Evolutionary conservation across 805 yeast genomes (phyloP).

Genomic region (Brettanomyces sp.): DNA sequence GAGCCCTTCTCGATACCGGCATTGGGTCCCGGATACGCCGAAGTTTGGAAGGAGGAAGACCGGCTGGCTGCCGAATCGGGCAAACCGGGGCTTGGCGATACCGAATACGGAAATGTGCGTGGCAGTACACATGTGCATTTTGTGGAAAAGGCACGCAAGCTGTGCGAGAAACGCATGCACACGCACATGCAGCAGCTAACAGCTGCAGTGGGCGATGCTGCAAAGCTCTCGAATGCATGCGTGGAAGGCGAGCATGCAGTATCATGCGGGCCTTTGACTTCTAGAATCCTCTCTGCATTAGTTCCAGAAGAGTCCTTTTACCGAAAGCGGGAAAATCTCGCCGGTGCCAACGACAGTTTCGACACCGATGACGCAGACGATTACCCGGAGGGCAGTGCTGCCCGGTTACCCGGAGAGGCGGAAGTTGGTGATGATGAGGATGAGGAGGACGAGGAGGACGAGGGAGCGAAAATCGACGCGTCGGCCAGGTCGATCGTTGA

Average conservation of each 20-base stretch:
- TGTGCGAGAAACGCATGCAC: conserved; percentile 13
- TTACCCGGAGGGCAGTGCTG: conserved; percentile 11
- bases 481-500: conserved; percentile 31
- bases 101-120: not conserved
- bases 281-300: conserved; percentile 75
- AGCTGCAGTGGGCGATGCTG: conserved; percentile 51
- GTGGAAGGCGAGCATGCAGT: conserved; percentile 60
- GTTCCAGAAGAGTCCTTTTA: conserved; percentile 32
- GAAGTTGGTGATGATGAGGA: too few species aligned
- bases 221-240: conserved; percentile 45
- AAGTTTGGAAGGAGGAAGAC: conserved; percentile 84
- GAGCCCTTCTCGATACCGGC: conserved; percentile 77
- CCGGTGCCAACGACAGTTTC: conserved; percentile 4
- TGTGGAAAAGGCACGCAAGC: not conserved
- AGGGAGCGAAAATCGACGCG: conserved; percentile 39
- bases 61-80: not conserved
- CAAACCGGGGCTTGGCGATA: not conserved
- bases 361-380: not conserved
- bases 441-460: conserved; percentile 11
- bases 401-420: conserved; percentile 21
- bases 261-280: conserved; percentile 86
- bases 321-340: conserved; percentile 4
- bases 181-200: conserved; percentile 14
- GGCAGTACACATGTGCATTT: not conserved
- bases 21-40: conserved; percentile 73